These are phyloP conservation scores for Fusarium ramigenum DNA, from an alignment of 2,329 filamentous ascomycete genomes.

Conservation along the genomic window DNA sequence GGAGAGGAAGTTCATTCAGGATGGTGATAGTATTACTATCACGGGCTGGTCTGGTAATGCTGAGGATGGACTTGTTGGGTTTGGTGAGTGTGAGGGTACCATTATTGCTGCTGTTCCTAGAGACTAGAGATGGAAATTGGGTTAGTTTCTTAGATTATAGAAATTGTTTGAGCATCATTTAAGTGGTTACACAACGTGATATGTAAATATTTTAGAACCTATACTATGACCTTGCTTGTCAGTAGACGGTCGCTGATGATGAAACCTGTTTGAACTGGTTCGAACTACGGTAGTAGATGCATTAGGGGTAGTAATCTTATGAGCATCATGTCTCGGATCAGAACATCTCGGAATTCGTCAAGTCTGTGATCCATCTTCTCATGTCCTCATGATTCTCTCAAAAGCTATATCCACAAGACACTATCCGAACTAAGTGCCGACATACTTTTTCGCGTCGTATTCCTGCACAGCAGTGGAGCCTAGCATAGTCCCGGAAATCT, in stretches of 20 bases:
- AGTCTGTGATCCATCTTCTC: no score
- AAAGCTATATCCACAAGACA: neutral
- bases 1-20: slow-evolving; percentile 34
- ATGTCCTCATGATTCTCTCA: rapidly evolving
- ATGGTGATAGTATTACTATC: slow-evolving; percentile 34
- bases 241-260: rapidly evolving
- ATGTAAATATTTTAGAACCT: rapidly evolving
- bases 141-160: neutral
- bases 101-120: neutral
- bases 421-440: neutral
- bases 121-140: no score
- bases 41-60: slow-evolving; percentile 25
- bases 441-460: neutral
- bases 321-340: rapidly evolving
- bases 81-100: slow-evolving; percentile 31
- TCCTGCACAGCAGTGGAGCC: neutral
- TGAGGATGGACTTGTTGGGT: slow-evolving; percentile 27
- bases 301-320: rapidly evolving
- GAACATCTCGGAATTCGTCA: no score
- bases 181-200: rapidly evolving
- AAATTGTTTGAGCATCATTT: rapidly evolving
- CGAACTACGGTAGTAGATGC: rapidly evolving
- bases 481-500: neutral
- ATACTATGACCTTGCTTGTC: rapidly evolving
- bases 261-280: rapidly evolving